Evolutionary conservation across 192 early-diverging fungal species (phyloP).

Genomic region (Bifiguratus adelaidae): DNA sequence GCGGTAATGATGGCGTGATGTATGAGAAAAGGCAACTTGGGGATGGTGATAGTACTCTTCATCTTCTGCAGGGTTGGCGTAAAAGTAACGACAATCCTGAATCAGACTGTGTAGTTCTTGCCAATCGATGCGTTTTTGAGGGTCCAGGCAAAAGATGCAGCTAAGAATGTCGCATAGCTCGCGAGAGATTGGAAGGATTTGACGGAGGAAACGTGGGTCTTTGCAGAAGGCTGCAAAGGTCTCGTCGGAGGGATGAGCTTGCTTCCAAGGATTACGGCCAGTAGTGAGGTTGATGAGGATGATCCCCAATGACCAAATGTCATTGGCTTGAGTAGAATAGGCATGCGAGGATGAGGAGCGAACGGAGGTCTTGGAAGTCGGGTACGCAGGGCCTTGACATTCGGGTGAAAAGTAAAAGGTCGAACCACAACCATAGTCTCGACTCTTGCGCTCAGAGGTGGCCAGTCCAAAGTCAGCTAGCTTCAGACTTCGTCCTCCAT

Average conservation of each 20-base stretch:
- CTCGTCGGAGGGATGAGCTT: slow-evolving; percentile 57
- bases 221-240: slow-evolving; percentile 63
- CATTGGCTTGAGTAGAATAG: slow-evolving; percentile 61
- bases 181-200: slow-evolving; percentile 53
- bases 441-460: slow-evolving; percentile 65
- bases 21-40: no score
- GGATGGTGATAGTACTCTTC: no score
- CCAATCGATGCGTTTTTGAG: slow-evolving; percentile 36
- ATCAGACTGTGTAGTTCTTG: slow-evolving; percentile 26
- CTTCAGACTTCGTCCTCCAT: slow-evolving; percentile 58
- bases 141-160: slow-evolving; percentile 64
- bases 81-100: slow-evolving; percentile 27
- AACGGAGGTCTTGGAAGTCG: neutral
- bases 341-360: slow-evolving; percentile 3
- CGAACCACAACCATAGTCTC: slow-evolving; percentile 83
- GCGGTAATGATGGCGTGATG: no score
- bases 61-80: no score
- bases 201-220: slow-evolving; percentile 48
- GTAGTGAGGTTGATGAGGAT: slow-evolving; percentile 83
- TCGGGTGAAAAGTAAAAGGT: slow-evolving; percentile 48
- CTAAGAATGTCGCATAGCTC: slow-evolving; percentile 60
- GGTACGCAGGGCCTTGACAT: slow-evolving; percentile 6
- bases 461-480: slow-evolving; percentile 92
- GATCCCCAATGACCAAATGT: slow-evolving; percentile 84
- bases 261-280: slow-evolving; percentile 75